These are phyloP conservation scores for Pyrenopolyporus hunteri DNA, from an alignment of 495 filamentous ascomycete species.

Conservation along the genomic window DNA sequence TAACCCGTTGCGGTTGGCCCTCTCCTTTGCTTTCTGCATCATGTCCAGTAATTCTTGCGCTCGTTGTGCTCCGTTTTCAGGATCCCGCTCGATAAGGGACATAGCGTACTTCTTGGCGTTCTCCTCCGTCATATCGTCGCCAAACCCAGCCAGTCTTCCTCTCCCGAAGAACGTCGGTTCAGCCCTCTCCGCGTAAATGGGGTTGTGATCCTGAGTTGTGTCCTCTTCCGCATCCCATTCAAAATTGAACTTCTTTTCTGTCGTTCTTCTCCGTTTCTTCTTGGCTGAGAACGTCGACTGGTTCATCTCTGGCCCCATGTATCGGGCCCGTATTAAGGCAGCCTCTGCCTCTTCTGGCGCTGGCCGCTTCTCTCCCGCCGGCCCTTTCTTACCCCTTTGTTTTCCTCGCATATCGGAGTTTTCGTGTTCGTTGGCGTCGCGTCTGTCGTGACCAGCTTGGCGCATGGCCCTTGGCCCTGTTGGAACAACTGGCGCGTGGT, in stretches of 20 bases:
- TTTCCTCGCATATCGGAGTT: conserved; percentile 48
- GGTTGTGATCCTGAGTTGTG: conserved; percentile 88
- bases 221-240: conserved; percentile 98
- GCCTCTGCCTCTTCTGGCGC: conserved; percentile 76
- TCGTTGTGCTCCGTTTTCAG: conserved; percentile 75
- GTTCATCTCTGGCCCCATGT: conserved; percentile 91
- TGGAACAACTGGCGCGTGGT: conserved; percentile 56
- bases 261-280: conserved; percentile 93
- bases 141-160: conserved; percentile 81
- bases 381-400: conserved; percentile 39
- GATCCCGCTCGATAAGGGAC: conserved; percentile 78
- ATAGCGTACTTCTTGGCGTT: conserved; percentile 76
- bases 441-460: conserved; percentile 54
- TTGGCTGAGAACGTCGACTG: conserved; percentile 91
- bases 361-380: conserved; percentile 58
- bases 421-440: conserved; percentile 61
- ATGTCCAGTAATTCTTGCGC: conserved; percentile 86
- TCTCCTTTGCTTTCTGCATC: conserved; percentile 64
- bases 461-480: conserved; percentile 84
- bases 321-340: conserved; percentile 76
- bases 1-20: conserved; percentile 73
- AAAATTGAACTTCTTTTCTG: conserved; percentile 98
- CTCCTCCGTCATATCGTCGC: conserved; percentile 74
- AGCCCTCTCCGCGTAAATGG: conserved; percentile 74
- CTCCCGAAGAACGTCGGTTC: conserved; percentile 71